Base-by-base conservation (phyloP, 345 rosid species). In the Brassica rapa region DNA sequence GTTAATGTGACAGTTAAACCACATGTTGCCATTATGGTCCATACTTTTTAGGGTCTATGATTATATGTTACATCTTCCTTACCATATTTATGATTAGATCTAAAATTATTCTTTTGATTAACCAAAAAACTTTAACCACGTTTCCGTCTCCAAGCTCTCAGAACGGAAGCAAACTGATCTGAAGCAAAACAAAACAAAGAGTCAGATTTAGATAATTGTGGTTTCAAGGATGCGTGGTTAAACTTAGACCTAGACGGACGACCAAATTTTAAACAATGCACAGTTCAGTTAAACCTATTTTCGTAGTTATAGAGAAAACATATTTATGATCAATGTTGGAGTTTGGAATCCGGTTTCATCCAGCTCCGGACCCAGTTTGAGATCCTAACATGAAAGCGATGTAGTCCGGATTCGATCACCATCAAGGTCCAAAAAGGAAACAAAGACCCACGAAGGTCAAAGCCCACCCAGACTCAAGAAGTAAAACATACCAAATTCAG, bases 1-100 rank as follows among this genome's bases (percentile, higher is more conserved):
- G 78, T 62, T 73, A 62, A 68, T 46, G 71, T 74, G 71, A 68
- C 75, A 68, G 71, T 74, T 62, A 74, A 63, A 80, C 79, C 82
- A 80, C 79, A 74, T 80, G 82, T 62, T 80, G 71, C 66, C 66
- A 74, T 80, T 49, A 80, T 80, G 71, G 75, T 80, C 15, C 66
- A 62, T 62, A 37, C 75, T 80, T 80, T 68, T 6, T 80, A 80
- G 74, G 66, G 82, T 73, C 49, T 73, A 21, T 73, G 68, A 79
- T 78, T 60, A 72, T 79, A 56, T 79, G 35, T 67, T 68, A 11
- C 64, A 67, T 24, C 23, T 72, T 49, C 16, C 39, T 68, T 61
- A 6, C 24, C 70, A 71, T 6, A 21, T 62, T 59, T 43, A 32
- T 72, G 7, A 66, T 29, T 49, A 33, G 19, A 60, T 69, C 32